Evolutionary conservation across 108 stramenopile genomes (phyloP).

Genomic region (Seminavis robusta): DNA sequence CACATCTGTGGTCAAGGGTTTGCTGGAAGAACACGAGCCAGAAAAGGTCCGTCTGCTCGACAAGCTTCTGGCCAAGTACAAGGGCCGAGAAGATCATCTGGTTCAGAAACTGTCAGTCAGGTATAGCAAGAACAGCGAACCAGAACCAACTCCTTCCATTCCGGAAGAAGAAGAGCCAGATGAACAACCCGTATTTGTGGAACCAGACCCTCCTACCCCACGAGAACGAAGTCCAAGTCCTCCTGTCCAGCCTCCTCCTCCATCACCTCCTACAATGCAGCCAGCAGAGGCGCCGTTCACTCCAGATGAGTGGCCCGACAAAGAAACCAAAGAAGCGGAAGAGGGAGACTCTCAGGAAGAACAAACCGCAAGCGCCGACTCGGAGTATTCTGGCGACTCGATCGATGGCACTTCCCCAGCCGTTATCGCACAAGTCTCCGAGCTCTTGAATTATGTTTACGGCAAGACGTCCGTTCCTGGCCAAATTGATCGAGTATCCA

Average conservation of each 20-base stretch:
- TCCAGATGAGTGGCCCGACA: slow-evolving; percentile 42
- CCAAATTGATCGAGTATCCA: slow-evolving; percentile 87
- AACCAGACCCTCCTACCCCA: not conserved
- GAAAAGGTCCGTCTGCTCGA: slow-evolving; percentile 82
- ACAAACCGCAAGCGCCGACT: slow-evolving; percentile 47
- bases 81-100: slow-evolving; percentile 79
- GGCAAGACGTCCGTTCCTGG: slow-evolving; percentile 88
- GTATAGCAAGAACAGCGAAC: slow-evolving; percentile 38
- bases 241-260: too few species aligned
- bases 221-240: not conserved
- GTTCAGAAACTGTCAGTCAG: slow-evolving; percentile 79
- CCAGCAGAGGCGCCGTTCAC: not conserved
- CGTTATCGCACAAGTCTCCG: slow-evolving; percentile 89
- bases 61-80: slow-evolving; percentile 84
- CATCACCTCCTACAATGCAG: too few species aligned
- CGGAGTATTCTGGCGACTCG: slow-evolving; percentile 54
- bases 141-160: not conserved
- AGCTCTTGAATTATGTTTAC: slow-evolving; percentile 85
- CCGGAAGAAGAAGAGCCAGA: slow-evolving; percentile 22
- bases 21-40: slow-evolving; percentile 78
- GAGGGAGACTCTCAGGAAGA: slow-evolving; percentile 31
- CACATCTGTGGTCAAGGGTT: slow-evolving; percentile 60
- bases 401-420: slow-evolving; percentile 88
- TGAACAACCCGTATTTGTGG: not conserved
- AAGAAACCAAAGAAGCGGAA: slow-evolving; percentile 42